Conservation (phyloP, 169 alveolate species). For the Cryptosporidium viatorum region DNA sequence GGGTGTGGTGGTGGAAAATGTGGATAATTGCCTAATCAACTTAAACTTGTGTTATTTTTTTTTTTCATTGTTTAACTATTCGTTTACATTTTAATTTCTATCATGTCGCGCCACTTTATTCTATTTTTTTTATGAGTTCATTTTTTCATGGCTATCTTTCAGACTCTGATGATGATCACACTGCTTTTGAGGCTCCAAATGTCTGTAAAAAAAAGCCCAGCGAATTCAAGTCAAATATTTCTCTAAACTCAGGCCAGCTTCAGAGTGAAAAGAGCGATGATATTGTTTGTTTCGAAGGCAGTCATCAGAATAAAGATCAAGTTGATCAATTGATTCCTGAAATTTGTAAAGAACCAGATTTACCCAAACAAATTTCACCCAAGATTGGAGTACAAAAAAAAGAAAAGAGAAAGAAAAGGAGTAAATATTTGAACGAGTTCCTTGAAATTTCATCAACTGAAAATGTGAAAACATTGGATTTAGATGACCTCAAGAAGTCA, state of each 20-base stretch:
- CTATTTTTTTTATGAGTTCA: background rate
- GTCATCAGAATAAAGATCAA: background rate
- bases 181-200: background rate
- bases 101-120: background rate
- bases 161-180: background rate
- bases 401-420: conserved; percentile 6
- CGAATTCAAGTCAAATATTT: background rate
- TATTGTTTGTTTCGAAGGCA: background rate
- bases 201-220: background rate
- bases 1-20: conserved; percentile 97
- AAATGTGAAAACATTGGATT: conserved; percentile 9
- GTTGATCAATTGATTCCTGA: background rate
- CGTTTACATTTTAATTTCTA: background rate
- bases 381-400: background rate
- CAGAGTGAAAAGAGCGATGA: background rate
- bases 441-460: background rate
- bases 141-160: conserved; percentile 6
- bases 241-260: background rate
- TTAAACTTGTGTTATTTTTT: background rate
- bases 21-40: conserved; percentile 78
- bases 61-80: background rate
- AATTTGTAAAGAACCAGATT: background rate
- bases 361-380: background rate
- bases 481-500: background rate
- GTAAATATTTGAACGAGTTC: conserved; percentile 39